Conservation (phyloP, 352 stramenopile genomes). For the Plasmopara halstedii region DNA sequence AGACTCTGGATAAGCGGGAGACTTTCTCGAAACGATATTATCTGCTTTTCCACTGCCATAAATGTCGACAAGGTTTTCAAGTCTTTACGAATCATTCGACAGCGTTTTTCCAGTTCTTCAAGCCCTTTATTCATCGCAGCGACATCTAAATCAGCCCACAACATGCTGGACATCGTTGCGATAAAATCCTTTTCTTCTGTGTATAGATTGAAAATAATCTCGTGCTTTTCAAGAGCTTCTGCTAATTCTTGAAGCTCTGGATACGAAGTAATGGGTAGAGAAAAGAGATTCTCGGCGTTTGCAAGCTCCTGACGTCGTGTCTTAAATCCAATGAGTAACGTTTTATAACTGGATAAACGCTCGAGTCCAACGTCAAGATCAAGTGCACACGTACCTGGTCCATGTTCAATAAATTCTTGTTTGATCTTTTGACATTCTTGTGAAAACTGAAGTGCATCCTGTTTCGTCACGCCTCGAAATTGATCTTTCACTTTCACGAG, state of each 20-base stretch:
- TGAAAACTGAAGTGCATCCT: conserved; percentile 85
- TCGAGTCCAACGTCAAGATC: conserved; percentile 88
- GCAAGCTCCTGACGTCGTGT: conserved; percentile 78
- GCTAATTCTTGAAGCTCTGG: conserved; percentile 84
- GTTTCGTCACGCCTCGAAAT: conserved; percentile 91
- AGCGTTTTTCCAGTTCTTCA: conserved; percentile 90
- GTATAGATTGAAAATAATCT: conserved; percentile 88
- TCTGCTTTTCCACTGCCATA: conserved; percentile 86
- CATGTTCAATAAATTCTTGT: conserved; percentile 78
- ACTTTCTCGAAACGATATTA: conserved; percentile 90
- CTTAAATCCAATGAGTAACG: conserved; percentile 72
- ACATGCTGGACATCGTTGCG: conserved; percentile 74
- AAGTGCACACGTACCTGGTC: conserved; percentile 74
- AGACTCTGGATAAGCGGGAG: conserved; percentile 91
- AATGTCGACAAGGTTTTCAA: conserved; percentile 89
- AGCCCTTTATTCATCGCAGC: conserved; percentile 87
- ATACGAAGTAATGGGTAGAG: conserved; percentile 86
- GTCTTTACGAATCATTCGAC: conserved; percentile 87
- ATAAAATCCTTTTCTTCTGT: conserved; percentile 92
- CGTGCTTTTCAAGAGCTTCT: conserved; percentile 83
- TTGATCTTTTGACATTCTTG: conserved; percentile 83
- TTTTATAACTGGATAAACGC: conserved; percentile 80
- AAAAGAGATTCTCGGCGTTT: conserved; percentile 93
- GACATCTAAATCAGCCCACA: conserved; percentile 93
- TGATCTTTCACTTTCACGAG: conserved; percentile 92